These are phyloP conservation scores for Gnetum montanum DNA, from an alignment of 75 land plant species.

Conservation along the genomic window DNA sequence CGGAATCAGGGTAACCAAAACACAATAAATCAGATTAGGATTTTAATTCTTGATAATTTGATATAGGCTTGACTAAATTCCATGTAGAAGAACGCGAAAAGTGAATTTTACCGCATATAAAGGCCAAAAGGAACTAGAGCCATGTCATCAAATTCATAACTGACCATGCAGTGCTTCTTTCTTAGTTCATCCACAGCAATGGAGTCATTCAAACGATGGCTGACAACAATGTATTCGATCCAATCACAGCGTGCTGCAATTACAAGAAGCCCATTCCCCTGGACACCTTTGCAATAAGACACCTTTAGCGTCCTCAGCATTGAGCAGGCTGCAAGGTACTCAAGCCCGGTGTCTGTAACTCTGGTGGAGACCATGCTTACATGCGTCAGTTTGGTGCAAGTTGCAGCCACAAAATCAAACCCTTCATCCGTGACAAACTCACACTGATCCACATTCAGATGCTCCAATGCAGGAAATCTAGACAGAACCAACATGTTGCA, in stretches of 20 bases:
- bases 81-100: too few species aligned
- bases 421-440: constrained; percentile 35
- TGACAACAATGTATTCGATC: constrained; percentile 26
- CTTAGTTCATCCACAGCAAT: constrained; percentile 13
- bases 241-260: constrained; percentile 17
- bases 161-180: constrained; percentile 20
- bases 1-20: too few species aligned
- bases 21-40: too few species aligned
- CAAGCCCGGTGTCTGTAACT: constrained; percentile 25
- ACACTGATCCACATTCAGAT: constrained; percentile 27
- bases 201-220: constrained; percentile 23
- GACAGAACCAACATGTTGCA: constrained; percentile 11
- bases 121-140: constrained; percentile 30
- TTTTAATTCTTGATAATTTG: too few species aligned
- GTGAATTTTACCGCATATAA: too few species aligned
- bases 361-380: constrained; percentile 30
- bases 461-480: constrained; percentile 16
- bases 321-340: constrained; percentile 12
- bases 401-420: constrained; percentile 9
- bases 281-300: constrained; percentile 28
- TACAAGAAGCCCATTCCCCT: constrained; percentile 20
- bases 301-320: constrained; percentile 18
- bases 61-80: too few species aligned
- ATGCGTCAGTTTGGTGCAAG: constrained; percentile 14
- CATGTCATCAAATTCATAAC: constrained; percentile 23